Evolutionary conservation across 192 early-diverging fungal genomes (phyloP).

Genomic region (Lobosporangium transversale): DNA sequence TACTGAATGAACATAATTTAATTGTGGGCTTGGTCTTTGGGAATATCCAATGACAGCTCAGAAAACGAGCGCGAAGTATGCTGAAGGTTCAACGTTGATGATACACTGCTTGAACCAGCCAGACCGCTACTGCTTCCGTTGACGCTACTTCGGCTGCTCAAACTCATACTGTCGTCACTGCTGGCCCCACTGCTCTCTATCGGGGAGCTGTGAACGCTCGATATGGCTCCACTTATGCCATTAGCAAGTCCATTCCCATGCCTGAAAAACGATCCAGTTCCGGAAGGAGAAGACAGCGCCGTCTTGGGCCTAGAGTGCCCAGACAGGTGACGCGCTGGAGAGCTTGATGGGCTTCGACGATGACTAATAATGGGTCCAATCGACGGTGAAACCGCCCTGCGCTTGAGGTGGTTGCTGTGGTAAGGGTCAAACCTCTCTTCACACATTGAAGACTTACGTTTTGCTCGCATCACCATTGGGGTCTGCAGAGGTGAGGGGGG

Average conservation of each 20-base stretch:
- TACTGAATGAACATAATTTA: too few relatives aligned
- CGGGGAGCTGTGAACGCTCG: too few relatives aligned
- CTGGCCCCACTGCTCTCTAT: neutral
- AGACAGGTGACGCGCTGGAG: slow-evolving; percentile 37
- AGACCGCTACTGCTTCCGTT: neutral
- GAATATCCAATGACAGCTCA: slow-evolving; percentile 27
- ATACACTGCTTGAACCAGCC: slow-evolving; percentile 3
- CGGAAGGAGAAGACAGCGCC: slow-evolving; percentile 31
- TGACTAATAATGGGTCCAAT: slow-evolving; percentile 38
- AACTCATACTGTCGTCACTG: neutral
- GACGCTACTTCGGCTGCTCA: neutral
- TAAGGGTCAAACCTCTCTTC: slow-evolving; percentile 50
- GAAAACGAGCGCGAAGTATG: slow-evolving; percentile 42
- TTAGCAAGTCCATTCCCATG: neutral
- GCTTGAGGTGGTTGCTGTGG: slow-evolving; percentile 38
- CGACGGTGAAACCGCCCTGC: slow-evolving; percentile 47
- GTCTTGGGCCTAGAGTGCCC: slow-evolving; percentile 36
- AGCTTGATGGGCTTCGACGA: slow-evolving; percentile 39
- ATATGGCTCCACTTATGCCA: too few relatives aligned
- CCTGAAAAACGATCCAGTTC: slow-evolving; percentile 30
- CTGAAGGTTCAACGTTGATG: slow-evolving; percentile 27
- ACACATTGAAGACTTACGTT: slow-evolving; percentile 51
- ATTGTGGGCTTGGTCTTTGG: slow-evolving; percentile 20
- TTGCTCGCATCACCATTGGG: slow-evolving; percentile 16
- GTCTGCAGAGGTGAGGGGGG: slow-evolving; percentile 32